Conservation (phyloP, 805 yeast species). For the Pichia paraexigua region DNA sequence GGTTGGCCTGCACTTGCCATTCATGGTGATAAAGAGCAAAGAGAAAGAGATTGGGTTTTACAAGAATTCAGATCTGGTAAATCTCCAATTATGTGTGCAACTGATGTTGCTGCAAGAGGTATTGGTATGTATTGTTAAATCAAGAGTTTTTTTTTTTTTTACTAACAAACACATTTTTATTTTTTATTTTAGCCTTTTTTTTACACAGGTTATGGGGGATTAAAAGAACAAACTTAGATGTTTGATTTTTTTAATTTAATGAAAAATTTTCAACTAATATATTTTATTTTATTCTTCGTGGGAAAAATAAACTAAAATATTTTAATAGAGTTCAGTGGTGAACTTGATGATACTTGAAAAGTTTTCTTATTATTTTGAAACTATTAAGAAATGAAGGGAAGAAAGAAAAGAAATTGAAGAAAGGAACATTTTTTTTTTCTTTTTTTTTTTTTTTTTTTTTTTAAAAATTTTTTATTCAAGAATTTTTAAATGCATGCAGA, state of each 20-base stretch:
- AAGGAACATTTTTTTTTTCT: neutral
- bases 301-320: neutral
- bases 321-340: neutral
- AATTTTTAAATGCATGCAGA: neutral
- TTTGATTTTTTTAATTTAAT: no score
- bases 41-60: slow-evolving; percentile 98
- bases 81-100: slow-evolving; percentile 96
- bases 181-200: neutral
- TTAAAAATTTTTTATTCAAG: no score
- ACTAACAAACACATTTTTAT: slow-evolving; percentile 6
- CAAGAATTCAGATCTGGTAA: slow-evolving; percentile 86
- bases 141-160: neutral
- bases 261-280: neutral
- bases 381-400: neutral
- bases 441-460: no score
- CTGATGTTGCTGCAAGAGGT: slow-evolving; percentile 99
- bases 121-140: slow-evolving; percentile 69
- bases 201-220: neutral
- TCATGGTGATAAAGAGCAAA: slow-evolving; percentile 97
- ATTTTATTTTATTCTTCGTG: neutral
- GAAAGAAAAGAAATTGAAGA: neutral
- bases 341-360: neutral
- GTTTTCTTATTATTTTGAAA: neutral
- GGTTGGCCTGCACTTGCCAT: slow-evolving; percentile 99
- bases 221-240: no score